Percentiles rank a stretch among this genome's conserved stretches.
These are phyloP conservation scores for Astraeus odoratus DNA, from an alignment of 768 basidiomycete genomes.

Conservation along the genomic window DNA sequence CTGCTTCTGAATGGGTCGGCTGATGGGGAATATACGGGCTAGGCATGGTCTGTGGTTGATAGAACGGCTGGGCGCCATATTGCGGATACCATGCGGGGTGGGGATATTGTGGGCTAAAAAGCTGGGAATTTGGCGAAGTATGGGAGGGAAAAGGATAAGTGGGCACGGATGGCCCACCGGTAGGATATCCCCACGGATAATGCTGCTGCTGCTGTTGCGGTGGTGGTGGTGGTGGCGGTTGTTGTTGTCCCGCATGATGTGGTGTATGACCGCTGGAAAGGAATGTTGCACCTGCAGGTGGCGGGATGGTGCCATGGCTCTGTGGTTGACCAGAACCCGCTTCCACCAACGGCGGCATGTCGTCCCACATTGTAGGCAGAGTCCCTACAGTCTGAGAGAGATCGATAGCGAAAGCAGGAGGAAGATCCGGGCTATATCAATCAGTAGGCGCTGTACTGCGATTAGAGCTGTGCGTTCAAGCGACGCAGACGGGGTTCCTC, in stretches of 20 bases:
- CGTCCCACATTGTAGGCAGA: constrained; percentile 12
- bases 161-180: background rate
- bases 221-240: constrained; percentile 2
- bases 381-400: background rate
- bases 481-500: too few relatives aligned
- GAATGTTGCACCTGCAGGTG: constrained; percentile 16
- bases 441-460: too few relatives aligned
- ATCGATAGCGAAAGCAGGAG: background rate
- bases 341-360: constrained; percentile 24
- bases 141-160: background rate
- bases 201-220: background rate
- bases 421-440: background rate
- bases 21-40: constrained; percentile 27
- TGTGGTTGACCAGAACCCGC: constrained; percentile 4
- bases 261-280: constrained; percentile 11
- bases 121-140: background rate
- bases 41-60: constrained; percentile 16
- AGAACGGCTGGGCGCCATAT: background rate
- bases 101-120: constrained; percentile 13
- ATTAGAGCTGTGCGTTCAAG: too few relatives aligned
- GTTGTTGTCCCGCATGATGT: constrained; percentile 1
- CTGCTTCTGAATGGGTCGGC: constrained; percentile 6
- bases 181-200: background rate
- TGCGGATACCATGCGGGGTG: constrained; percentile 5
- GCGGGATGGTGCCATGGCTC: constrained; percentile 16